These are phyloP conservation scores for Phytophthora pistaciae DNA, from an alignment of 352 stramenopile genomes.

Conservation along the genomic window DNA sequence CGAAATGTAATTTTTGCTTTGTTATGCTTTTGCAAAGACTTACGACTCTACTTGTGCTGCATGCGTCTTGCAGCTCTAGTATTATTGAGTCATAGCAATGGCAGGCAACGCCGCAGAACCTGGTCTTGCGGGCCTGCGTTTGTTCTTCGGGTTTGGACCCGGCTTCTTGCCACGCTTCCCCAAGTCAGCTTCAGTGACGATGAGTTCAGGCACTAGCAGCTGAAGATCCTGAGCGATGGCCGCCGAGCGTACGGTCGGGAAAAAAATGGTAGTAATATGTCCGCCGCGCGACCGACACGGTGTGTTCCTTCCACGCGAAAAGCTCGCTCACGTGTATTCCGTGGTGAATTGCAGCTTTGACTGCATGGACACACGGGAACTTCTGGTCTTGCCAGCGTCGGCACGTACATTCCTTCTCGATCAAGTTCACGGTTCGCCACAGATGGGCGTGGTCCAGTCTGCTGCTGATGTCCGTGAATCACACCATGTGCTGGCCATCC, in stretches of 20 bases:
- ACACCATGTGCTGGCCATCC: constrained; percentile 1
- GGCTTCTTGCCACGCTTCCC: no score
- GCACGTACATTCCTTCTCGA: constrained; percentile 13
- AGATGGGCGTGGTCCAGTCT: not conserved
- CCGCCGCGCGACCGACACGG: not conserved
- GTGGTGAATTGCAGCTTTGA: constrained; percentile 16
- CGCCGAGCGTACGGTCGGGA: no score
- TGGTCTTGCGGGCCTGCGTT: no score
- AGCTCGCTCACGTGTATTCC: constrained; percentile 11
- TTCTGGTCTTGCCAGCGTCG: constrained; percentile 7
- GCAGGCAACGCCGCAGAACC: no score
- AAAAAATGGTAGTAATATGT: no score
- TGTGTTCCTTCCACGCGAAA: constrained; percentile 1
- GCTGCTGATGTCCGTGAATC: constrained; percentile 9
- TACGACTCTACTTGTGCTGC: not conserved
- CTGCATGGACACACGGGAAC: constrained; percentile 12
- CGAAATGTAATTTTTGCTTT: no score
- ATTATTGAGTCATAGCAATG: no score
- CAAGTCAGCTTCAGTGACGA: not conserved
- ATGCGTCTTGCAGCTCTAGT: no score
- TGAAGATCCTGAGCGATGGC: no score
- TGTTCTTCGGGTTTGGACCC: no score
- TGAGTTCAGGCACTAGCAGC: no score
- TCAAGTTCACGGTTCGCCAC: constrained; percentile 11
- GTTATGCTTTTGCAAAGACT: no score